Evolutionary conservation across 345 rosid genomes (phyloP).

Genomic region (Anastatica hierochuntica): DNA sequence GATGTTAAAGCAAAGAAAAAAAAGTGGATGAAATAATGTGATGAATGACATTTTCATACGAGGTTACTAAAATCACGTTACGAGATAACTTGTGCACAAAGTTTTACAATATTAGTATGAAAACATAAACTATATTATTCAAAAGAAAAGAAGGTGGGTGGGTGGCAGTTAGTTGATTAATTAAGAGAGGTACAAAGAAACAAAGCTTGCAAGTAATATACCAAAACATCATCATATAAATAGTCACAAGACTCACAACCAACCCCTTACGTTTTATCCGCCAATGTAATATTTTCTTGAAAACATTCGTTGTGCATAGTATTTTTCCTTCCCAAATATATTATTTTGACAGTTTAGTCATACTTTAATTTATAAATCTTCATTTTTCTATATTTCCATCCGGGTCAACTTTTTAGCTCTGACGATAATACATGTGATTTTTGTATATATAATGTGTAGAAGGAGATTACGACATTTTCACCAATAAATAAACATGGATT

Average conservation of each 20-base stretch:
- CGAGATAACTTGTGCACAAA: neutral
- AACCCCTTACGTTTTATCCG: too few species aligned
- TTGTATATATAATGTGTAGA: neutral
- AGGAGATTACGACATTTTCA: constrained; percentile 3
- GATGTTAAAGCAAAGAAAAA: too few species aligned
- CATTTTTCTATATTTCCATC: neutral
- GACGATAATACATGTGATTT: constrained; percentile 1
- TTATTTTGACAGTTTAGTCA: neutral
- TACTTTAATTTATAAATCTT: neutral
- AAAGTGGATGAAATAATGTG: too few species aligned
- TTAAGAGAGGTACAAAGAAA: neutral
- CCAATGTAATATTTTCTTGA: too few species aligned
- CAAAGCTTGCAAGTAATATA: constrained; percentile 12
- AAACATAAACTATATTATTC: neutral
- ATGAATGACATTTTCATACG: too few species aligned
- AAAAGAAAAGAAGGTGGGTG: constrained; percentile 2
- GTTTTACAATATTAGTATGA: neutral
- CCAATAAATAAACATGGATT: neutral
- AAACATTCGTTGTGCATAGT: neutral
- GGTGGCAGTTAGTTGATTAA: constrained; percentile 15
- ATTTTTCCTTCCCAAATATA: neutral
- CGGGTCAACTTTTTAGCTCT: constrained; percentile 10
- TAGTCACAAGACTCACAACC: too few species aligned
- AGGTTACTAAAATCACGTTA: constrained; percentile 1
- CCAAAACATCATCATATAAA: neutral